Percentiles rank a stretch among this genome's conserved stretches.
phyloP scores from a whole-genome alignment of 2,329 filamentous ascomycete species.

The Pseudocercospora pini-densiflorae region DNA sequence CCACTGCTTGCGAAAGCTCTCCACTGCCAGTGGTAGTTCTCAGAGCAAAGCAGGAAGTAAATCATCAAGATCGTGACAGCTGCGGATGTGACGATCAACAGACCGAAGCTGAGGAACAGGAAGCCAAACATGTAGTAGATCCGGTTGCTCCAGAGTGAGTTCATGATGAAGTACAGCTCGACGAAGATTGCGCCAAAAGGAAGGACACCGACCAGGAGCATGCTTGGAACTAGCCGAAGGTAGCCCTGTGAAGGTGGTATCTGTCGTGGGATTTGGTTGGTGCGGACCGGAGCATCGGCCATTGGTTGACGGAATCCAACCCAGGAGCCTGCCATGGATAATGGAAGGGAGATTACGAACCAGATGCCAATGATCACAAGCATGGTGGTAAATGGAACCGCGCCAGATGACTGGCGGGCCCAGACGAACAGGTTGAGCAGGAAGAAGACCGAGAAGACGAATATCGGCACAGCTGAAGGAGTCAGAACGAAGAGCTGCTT shows the following conservation, averaged over 20 bases:
- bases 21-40: slow-evolving; percentile 99
- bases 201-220: slow-evolving; percentile 88
- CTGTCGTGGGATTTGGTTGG: slow-evolving; percentile 97
- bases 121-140: slow-evolving; percentile 99
- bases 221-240: slow-evolving; percentile 83
- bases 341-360: slow-evolving; percentile 94
- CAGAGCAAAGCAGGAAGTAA: slow-evolving; percentile 92
- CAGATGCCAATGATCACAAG: slow-evolving; percentile 89
- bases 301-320: slow-evolving; percentile 76
- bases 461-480: slow-evolving; percentile 79
- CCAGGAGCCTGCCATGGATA: slow-evolving; percentile 91
- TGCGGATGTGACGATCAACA: slow-evolving; percentile 95
- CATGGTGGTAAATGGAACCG: slow-evolving; percentile 97
- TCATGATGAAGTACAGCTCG: slow-evolving; percentile 99
- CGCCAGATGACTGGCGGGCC: slow-evolving; percentile 88
- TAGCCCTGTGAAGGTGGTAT: slow-evolving; percentile 85
- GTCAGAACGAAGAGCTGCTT: slow-evolving; percentile 91
- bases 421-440: slow-evolving; percentile 94
- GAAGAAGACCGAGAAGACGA: slow-evolving; percentile 90
- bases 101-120: slow-evolving; percentile 93
- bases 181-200: slow-evolving; percentile 98
- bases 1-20: slow-evolving; percentile 89
- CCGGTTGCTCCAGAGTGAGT: slow-evolving; percentile 96
- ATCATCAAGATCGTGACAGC: slow-evolving; percentile 92
- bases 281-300: slow-evolving; percentile 81